Percentiles rank a stretch among this genome's conserved stretches.
Evolutionary conservation across 805 yeast genomes (phyloP).

Genomic region (Scheffersomyces amazonensis): DNA sequence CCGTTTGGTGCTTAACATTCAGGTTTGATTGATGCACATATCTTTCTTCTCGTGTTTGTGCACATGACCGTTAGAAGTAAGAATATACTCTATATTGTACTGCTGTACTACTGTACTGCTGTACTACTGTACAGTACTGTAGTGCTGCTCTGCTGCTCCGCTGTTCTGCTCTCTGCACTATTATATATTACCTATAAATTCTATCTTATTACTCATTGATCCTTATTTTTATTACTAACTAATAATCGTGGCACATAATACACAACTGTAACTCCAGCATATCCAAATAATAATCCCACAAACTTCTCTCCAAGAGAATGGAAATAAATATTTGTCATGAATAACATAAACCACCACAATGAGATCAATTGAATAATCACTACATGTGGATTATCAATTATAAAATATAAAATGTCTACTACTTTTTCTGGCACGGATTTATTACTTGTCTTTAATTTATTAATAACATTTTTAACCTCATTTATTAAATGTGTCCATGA

Average conservation of each 20-base stretch:
- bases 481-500: conserved; percentile 16
- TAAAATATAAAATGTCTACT: neutral
- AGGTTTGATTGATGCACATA: too few species aligned
- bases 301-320: conserved; percentile 77
- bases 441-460: conserved; percentile 1
- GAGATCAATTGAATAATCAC: conserved; percentile 22
- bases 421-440: neutral
- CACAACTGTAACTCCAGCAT: conserved; percentile 44
- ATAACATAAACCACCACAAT: conserved; percentile 84
- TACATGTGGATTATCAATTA: conserved; percentile 22
- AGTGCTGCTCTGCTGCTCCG: too few species aligned
- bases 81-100: too few species aligned
- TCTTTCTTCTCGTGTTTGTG: too few species aligned
- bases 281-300: conserved; percentile 66
- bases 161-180: too few species aligned
- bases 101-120: too few species aligned
- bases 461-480: neutral
- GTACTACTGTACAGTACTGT: too few species aligned
- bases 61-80: too few species aligned
- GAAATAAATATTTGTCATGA: conserved; percentile 81
- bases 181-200: too few species aligned
- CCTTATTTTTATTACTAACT: too few species aligned
- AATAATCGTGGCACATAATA: conserved; percentile 37
- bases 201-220: neutral
- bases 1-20: too few species aligned